phyloP scores from a whole-genome alignment of 2,329 filamentous ascomycete species.

The Paecilomyces dactylethromorphus region DNA sequence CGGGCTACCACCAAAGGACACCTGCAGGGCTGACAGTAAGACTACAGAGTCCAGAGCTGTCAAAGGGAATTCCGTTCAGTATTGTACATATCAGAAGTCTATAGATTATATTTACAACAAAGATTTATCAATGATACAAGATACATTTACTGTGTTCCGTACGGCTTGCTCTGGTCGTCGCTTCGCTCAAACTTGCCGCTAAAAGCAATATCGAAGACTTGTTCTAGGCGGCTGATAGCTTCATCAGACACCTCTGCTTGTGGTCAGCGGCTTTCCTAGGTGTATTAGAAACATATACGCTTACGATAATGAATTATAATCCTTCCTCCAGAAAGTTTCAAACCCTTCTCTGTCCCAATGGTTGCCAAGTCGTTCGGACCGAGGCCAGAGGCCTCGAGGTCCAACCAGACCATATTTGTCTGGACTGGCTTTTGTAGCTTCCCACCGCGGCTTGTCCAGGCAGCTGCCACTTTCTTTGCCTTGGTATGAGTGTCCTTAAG shows the following conservation, averaged over 20 bases:
- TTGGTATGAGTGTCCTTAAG: constrained; percentile 55
- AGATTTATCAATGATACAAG: neutral
- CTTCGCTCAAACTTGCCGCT: constrained; percentile 26
- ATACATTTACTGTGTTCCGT: constrained; percentile 19
- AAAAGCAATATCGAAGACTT: constrained; percentile 45
- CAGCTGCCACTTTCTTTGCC: constrained; percentile 54
- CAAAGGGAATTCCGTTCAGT: no score
- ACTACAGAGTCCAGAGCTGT: no score
- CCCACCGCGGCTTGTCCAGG: constrained; percentile 67
- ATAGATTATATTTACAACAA: neutral
- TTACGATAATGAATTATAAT: constrained; percentile 62
- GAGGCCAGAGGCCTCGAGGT: constrained; percentile 57
- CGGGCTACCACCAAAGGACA: no score
- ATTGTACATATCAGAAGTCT: neutral
- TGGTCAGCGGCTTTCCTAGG: constrained; percentile 13
- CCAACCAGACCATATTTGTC: constrained; percentile 90
- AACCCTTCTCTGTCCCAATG: constrained; percentile 50
- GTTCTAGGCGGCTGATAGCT: constrained; percentile 51
- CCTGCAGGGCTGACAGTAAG: no score
- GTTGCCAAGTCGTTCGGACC: constrained; percentile 47
- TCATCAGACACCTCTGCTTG: constrained; percentile 56
- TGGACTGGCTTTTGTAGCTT: constrained; percentile 63
- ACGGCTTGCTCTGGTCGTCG: constrained; percentile 23
- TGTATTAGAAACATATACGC: constrained; percentile 9
- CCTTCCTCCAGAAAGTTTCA: constrained; percentile 52